Conservation (phyloP, 148 eudicot genomes). For the Bassia scoparia region DNA sequence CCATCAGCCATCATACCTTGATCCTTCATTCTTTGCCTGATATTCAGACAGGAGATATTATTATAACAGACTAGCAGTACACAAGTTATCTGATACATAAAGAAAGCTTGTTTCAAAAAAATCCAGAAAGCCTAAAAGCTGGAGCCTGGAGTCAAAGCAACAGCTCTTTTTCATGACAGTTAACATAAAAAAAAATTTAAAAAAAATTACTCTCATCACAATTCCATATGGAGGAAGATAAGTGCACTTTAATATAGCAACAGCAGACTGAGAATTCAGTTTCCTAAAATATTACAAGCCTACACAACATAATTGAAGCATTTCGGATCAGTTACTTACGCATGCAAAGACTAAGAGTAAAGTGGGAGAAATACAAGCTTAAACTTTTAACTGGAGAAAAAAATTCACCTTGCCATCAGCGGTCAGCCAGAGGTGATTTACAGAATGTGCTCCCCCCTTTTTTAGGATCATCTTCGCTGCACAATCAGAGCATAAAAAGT, state of each 20-base stretch:
- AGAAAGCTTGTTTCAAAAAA: too few species aligned
- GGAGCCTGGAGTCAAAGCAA: too few species aligned
- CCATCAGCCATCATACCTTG: background rate
- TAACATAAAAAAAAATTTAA: too few species aligned
- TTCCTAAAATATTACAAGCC: background rate
- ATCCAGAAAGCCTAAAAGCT: too few species aligned
- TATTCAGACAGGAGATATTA: background rate
- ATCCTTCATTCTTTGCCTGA: background rate
- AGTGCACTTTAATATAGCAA: too few species aligned
- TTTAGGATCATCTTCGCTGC: slow-evolving; percentile 60
- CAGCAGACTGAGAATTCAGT: too few species aligned
- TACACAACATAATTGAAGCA: background rate
- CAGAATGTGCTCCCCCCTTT: slow-evolving; percentile 51
- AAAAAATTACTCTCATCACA: too few species aligned
- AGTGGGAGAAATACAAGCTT: background rate
- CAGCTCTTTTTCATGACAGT: too few species aligned
- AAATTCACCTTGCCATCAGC: slow-evolving; percentile 59
- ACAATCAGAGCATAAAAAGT: slow-evolving; percentile 82
- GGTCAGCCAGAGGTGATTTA: slow-evolving; percentile 46
- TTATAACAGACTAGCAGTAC: background rate
- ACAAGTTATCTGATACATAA: too few species aligned
- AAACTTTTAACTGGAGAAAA: slow-evolving; percentile 6
- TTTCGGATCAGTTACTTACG: background rate
- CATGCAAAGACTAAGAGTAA: too few species aligned
- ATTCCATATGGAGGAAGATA: too few species aligned